phyloP scores from a whole-genome alignment of 2,329 filamentous ascomycete genomes.

The Lecanoromycetidae sp. region DNA sequence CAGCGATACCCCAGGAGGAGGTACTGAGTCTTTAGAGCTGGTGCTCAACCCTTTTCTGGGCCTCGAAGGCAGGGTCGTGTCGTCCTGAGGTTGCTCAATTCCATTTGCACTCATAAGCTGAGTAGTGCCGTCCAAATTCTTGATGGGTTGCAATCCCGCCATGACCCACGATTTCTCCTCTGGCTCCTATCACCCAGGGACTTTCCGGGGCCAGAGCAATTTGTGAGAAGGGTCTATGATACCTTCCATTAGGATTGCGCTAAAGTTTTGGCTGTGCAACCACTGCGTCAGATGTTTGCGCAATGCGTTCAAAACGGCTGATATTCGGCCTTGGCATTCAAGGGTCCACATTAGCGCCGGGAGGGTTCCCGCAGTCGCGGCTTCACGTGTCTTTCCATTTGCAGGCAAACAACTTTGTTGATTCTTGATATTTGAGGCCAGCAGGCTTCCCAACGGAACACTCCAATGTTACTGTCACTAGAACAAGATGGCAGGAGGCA shows the following conservation, averaged over 20 bases:
- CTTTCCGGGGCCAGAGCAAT: too few relatives aligned
- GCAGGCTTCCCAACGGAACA: background rate
- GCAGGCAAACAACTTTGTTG: background rate
- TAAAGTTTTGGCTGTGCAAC: too few relatives aligned
- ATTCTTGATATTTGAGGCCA: background rate
- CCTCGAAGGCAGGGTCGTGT: background rate
- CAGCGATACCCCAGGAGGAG: constrained; percentile 50
- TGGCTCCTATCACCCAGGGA: background rate
- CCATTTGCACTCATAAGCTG: background rate
- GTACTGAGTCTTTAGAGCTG: constrained; percentile 17
- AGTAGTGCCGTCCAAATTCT: constrained; percentile 8
- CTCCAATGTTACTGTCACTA: constrained; percentile 2
- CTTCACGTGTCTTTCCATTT: constrained; percentile 2
- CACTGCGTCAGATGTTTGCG: too few relatives aligned
- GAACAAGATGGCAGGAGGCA: constrained; percentile 61
- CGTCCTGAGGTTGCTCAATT: background rate
- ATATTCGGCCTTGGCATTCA: background rate
- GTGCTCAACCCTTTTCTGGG: constrained; percentile 2
- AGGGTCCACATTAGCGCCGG: too few relatives aligned
- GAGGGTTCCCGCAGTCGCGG: too few relatives aligned
- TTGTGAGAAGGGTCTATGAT: too few relatives aligned
- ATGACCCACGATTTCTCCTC: background rate
- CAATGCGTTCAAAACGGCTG: too few relatives aligned
- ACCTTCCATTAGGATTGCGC: too few relatives aligned
- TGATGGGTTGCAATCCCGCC: background rate